phyloP scores from a whole-genome alignment of 768 basidiomycete species.

The Boletus sp. region DNA sequence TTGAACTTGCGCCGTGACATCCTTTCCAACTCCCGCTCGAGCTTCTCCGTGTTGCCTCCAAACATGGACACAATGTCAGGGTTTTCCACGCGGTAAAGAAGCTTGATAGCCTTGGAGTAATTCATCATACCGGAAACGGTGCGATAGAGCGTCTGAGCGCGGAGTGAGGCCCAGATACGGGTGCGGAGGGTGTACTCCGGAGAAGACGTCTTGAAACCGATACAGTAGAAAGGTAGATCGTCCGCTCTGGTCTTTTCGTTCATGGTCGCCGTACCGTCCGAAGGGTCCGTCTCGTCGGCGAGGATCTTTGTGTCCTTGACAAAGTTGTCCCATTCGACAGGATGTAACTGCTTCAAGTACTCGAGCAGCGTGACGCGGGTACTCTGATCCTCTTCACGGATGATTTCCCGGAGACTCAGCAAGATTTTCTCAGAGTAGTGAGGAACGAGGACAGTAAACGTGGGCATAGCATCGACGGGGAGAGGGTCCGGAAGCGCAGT shows the following conservation, averaged over 20 bases:
- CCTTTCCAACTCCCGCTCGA: conserved; percentile 93
- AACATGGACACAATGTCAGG: conserved; percentile 96
- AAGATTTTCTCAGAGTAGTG: conserved; percentile 99
- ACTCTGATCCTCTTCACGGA: conserved; percentile 94
- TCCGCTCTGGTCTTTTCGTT: conserved; percentile 87
- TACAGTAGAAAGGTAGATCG: conserved; percentile 98
- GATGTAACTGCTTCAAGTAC: conserved; percentile 97
- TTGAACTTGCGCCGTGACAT: conserved; percentile 99
- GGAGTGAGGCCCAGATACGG: conserved; percentile 98
- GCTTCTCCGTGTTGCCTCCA: conserved; percentile 92
- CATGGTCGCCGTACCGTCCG: conserved; percentile 47
- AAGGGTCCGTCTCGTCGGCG: conserved; percentile 77
- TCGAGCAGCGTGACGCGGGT: conserved; percentile 97
- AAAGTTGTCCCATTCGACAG: conserved; percentile 99
- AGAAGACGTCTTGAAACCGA: conserved; percentile 98
- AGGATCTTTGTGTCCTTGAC: conserved; percentile 99
- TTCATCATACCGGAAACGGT: conserved; percentile 99
- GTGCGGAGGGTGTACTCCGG: conserved; percentile 99
- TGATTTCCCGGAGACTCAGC: conserved; percentile 95
- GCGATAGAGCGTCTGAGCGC: conserved; percentile 96
- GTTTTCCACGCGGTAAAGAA: conserved; percentile 97
- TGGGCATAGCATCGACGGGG: conserved; percentile 98
- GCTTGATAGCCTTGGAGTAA: conserved; percentile 99
- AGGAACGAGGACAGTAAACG: conserved; percentile 98
- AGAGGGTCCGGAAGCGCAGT: conserved; percentile 94